These are phyloP conservation scores for Oryza meridionalis DNA, from an alignment of 176 grass and related monocot species.

Conservation along the genomic window DNA sequence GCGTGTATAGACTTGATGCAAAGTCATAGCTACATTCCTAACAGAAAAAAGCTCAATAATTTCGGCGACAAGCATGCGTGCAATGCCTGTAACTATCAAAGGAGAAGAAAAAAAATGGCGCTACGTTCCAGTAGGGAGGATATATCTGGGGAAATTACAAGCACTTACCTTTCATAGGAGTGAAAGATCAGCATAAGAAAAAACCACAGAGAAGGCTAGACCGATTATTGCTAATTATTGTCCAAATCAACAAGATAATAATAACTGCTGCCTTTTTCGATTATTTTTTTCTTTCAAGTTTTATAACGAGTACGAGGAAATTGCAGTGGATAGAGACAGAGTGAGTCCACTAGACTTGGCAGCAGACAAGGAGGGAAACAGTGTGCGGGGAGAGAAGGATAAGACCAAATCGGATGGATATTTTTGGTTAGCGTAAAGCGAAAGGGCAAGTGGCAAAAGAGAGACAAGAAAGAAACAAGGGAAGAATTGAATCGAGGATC, in stretches of 20 bases:
- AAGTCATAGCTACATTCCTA: background rate
- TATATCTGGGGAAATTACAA: constrained; percentile 13
- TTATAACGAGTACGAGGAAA: background rate
- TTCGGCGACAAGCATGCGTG: background rate
- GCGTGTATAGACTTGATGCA: background rate
- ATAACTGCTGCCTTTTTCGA: background rate
- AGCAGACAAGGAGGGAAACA: background rate
- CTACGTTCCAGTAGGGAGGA: constrained; percentile 6
- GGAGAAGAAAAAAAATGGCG: constrained; percentile 5
- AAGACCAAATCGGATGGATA: background rate
- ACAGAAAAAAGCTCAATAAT: background rate
- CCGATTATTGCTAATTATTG: background rate
- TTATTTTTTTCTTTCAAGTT: background rate
- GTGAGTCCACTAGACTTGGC: background rate
- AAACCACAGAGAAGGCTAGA: background rate
- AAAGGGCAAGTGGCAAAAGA: background rate
- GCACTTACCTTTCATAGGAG: background rate
- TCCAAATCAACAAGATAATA: background rate
- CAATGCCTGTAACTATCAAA: background rate
- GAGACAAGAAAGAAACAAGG: background rate
- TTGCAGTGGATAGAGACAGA: constrained; percentile 42
- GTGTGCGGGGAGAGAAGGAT: background rate
- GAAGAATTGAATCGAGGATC: background rate
- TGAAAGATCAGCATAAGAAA: background rate
- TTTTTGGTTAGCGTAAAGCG: background rate